These are phyloP conservation scores for Hygrocybe coccinea DNA, from an alignment of 768 basidiomycete genomes.

Conservation along the genomic window DNA sequence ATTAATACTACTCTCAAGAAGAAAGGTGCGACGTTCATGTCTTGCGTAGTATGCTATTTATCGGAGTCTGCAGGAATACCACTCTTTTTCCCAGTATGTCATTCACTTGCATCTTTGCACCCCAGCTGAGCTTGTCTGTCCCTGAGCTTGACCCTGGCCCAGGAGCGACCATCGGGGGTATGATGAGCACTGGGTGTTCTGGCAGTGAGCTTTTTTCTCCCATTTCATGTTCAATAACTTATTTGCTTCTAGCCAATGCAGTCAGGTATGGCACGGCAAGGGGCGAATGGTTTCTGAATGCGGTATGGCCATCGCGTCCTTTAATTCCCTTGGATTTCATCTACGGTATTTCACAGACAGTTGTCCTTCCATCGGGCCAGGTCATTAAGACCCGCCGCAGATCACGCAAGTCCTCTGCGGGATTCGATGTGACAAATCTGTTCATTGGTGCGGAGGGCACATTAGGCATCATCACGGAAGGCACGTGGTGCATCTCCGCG, in stretches of 20 bases:
- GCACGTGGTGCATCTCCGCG: constrained; percentile 27
- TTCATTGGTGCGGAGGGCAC: constrained; percentile 82
- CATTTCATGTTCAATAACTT: background rate
- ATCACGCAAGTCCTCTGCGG: constrained; percentile 80
- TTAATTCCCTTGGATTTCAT: background rate
- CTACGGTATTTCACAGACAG: constrained; percentile 49
- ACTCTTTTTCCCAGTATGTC: constrained; percentile 78
- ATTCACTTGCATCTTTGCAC: background rate
- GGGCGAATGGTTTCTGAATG: constrained; percentile 86
- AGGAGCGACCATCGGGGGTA: constrained; percentile 80
- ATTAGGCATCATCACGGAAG: constrained; percentile 86
- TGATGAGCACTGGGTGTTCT: constrained; percentile 83
- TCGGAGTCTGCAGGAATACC: constrained; percentile 44
- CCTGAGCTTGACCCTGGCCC: constrained; percentile 66
- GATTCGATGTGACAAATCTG: constrained; percentile 79
- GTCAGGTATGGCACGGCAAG: constrained; percentile 87
- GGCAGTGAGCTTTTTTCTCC: constrained; percentile 53
- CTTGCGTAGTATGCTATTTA: too few species aligned
- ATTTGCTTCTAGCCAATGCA: constrained; percentile 55
- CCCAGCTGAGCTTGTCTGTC: background rate
- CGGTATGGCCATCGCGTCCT: constrained; percentile 38
- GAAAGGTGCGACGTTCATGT: constrained; percentile 19
- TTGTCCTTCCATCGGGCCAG: constrained; percentile 83
- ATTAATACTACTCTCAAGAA: constrained; percentile 66
- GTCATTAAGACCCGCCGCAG: constrained; percentile 84